phyloP scores from a whole-genome alignment of 1,139 yeast genomes.

The Petasospora fabianii region DNA sequence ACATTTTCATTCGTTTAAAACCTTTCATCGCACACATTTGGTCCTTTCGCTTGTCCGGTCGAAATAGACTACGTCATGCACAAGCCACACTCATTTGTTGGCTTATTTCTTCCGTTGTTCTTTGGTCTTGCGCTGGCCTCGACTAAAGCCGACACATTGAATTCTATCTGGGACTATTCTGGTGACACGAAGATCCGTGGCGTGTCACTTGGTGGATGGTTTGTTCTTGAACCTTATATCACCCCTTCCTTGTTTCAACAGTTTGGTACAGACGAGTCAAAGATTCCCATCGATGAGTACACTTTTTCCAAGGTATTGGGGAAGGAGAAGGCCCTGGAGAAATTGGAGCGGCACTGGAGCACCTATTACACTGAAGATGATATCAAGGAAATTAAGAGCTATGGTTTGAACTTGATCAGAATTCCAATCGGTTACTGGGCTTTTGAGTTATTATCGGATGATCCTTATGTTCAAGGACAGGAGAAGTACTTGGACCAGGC shows the following conservation, averaged over 20 bases:
- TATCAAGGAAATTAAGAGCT: conserved; percentile 52
- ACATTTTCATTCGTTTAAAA: no score
- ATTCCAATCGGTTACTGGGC: conserved; percentile 99
- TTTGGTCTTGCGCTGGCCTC: neutral
- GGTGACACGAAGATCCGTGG: conserved; percentile 47
- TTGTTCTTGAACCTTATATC: conserved; percentile 81
- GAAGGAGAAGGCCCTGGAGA: conserved; percentile 45
- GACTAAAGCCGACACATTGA: no score
- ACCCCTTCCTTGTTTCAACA: conserved; percentile 76
- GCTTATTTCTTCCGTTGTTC: neutral
- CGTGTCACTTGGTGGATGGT: conserved; percentile 91
- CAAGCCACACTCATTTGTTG: no score
- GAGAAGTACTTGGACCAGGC: conserved; percentile 69
- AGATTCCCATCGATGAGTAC: conserved; percentile 79
- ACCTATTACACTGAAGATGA: conserved; percentile 77
- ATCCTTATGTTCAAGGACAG: conserved; percentile 91
- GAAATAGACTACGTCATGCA: no score
- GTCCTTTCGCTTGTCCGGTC: no score
- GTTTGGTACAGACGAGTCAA: conserved; percentile 32
- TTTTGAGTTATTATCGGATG: conserved; percentile 55
- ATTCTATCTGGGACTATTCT: neutral
- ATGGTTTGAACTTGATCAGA: conserved; percentile 82
- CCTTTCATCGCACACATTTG: no score
- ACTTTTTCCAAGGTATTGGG: conserved; percentile 66
- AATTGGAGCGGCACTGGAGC: conserved; percentile 71